Conservation (phyloP, 352 stramenopile genomes). For the Phytophthora crassamura region DNA sequence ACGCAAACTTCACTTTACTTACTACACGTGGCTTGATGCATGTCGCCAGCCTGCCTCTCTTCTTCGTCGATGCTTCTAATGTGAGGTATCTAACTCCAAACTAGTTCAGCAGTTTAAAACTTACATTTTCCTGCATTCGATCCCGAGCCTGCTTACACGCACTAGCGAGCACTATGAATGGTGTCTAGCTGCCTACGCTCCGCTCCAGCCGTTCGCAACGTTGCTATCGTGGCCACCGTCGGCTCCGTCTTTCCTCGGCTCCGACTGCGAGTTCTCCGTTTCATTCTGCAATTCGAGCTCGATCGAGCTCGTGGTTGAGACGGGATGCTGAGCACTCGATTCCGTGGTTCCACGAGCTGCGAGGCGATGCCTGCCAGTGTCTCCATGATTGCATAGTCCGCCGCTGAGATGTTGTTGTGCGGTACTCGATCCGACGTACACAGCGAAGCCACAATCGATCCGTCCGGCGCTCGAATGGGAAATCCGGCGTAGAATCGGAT, state of each 20-base stretch:
- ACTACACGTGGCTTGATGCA: too few species aligned
- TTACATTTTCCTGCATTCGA: too few species aligned
- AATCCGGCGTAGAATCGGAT: conserved; percentile 69
- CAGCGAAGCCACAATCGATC: conserved; percentile 53
- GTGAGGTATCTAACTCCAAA: too few species aligned
- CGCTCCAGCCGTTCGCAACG: not conserved
- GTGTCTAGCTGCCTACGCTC: conserved; percentile 6
- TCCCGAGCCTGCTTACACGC: too few species aligned
- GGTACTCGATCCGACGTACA: conserved; percentile 49
- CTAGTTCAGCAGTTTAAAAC: too few species aligned
- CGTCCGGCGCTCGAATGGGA: conserved; percentile 50
- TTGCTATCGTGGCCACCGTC: not conserved
- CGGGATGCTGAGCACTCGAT: conserved; percentile 22
- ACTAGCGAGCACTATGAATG: not conserved
- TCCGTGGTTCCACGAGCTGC: conserved; percentile 32
- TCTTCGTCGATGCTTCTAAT: too few species aligned
- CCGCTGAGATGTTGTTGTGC: conserved; percentile 57
- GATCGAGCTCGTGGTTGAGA: conserved; percentile 27
- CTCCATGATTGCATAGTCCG: conserved; percentile 72
- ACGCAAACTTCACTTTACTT: too few species aligned
- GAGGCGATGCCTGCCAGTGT: conserved; percentile 49
- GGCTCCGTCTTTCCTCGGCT: conserved; percentile 10
- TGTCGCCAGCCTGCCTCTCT: too few species aligned
- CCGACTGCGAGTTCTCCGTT: conserved; percentile 10
- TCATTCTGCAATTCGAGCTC: conserved; percentile 25